Evolutionary conservation across 805 yeast genomes (phyloP).

Genomic region (Ogataea ramenticola): DNA sequence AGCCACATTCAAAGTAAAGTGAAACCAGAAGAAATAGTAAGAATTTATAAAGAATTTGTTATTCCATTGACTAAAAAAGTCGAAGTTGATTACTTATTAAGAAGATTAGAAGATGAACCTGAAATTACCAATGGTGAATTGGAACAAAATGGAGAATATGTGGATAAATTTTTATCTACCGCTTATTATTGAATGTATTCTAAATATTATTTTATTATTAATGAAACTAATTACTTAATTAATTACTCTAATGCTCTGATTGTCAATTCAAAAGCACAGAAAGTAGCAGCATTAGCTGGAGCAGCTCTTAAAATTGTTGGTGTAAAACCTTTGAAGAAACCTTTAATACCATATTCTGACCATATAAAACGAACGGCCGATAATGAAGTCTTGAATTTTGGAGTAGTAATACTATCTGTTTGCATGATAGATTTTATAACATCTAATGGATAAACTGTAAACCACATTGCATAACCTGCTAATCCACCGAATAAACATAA

Average conservation of each 20-base stretch:
- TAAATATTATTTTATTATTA: not conserved
- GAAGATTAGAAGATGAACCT: slow-evolving; percentile 61
- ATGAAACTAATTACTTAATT: not conserved
- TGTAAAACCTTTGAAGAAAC: slow-evolving; percentile 83
- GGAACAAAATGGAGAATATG: slow-evolving; percentile 12
- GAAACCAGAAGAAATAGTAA: slow-evolving; percentile 73
- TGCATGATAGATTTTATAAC: slow-evolving; percentile 88
- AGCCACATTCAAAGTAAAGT: slow-evolving; percentile 68
- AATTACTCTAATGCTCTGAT: slow-evolving; percentile 50
- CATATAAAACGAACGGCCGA: slow-evolving; percentile 52
- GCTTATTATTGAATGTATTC: slow-evolving; percentile 10
- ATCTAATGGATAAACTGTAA: slow-evolving; percentile 78
- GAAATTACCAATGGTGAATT: slow-evolving; percentile 21
- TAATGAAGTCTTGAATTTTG: slow-evolving; percentile 50
- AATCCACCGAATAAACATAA: slow-evolving; percentile 83
- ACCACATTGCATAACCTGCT: slow-evolving; percentile 90
- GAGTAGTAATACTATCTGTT: slow-evolving; percentile 54
- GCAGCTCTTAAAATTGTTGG: slow-evolving; percentile 96
- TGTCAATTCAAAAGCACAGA: slow-evolving; percentile 85
- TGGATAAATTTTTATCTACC: slow-evolving; percentile 17
- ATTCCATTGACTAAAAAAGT: slow-evolving; percentile 94
- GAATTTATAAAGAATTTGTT: slow-evolving; percentile 77
- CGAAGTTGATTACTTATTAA: slow-evolving; percentile 83
- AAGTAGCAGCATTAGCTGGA: slow-evolving; percentile 97
- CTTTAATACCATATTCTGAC: slow-evolving; percentile 56